Evolutionary conservation across 768 basidiomycete species (phyloP).

Genomic region (Chalciporus sphaerocephalus): DNA sequence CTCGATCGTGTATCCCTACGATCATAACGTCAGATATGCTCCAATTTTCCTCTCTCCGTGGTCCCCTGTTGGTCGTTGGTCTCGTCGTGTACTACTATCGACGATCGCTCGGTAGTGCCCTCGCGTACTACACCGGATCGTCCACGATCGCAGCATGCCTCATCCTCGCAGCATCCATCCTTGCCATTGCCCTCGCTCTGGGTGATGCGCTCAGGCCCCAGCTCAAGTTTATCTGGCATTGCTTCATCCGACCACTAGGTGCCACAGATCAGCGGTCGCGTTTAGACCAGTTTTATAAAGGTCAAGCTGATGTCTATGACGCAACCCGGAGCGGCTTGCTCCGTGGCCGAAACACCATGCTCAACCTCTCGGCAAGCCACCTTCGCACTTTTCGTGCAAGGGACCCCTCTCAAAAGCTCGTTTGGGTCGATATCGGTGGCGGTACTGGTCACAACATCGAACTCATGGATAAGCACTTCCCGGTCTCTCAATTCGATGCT

Average conservation of each 20-base stretch:
- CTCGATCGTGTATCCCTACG: background rate
- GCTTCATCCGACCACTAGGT: constrained; percentile 43
- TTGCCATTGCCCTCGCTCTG: constrained; percentile 20
- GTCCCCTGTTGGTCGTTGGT: constrained; percentile 18
- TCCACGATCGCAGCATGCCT: constrained; percentile 26
- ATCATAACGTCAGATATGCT: constrained; percentile 3
- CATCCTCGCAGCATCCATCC: constrained; percentile 23
- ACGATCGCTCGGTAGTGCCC: constrained; percentile 9
- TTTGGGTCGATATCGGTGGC: constrained; percentile 80
- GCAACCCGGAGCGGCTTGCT: constrained; percentile 56
- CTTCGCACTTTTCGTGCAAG: constrained; percentile 43
- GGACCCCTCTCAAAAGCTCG: constrained; percentile 43
- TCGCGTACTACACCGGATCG: constrained; percentile 30
- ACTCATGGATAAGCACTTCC: constrained; percentile 59
- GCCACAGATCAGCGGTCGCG: constrained; percentile 39
- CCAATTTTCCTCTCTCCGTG: constrained; percentile 11
- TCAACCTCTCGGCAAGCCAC: constrained; percentile 61
- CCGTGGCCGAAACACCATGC: constrained; percentile 69
- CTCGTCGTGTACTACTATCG: constrained; percentile 17
- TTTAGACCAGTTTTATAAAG: constrained; percentile 56
- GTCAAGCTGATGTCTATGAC: constrained; percentile 73
- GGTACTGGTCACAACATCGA: constrained; percentile 77
- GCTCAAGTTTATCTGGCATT: constrained; percentile 48
- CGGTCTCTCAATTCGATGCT: constrained; percentile 57
- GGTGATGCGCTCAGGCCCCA: constrained; percentile 33